phyloP scores from a whole-genome alignment of 1,284 basidiomycete species.

The Phenoliferia sp. region DNA sequence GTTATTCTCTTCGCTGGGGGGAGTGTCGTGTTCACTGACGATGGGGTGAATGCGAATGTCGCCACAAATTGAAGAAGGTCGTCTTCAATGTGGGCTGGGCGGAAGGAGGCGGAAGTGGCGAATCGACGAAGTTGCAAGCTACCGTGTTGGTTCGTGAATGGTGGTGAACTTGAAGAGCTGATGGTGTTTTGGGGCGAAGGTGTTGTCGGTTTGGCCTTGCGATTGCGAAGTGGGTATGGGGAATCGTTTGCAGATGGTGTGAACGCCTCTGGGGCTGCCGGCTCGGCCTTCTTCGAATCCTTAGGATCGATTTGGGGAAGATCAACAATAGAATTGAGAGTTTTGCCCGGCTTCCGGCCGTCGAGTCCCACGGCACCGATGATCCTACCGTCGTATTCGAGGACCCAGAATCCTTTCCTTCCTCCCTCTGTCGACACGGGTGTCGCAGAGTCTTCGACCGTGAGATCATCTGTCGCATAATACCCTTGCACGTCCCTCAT shows the following conservation, averaged over 20 bases:
- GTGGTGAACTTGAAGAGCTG: background rate
- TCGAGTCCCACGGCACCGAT: constrained; percentile 26
- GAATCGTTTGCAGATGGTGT: background rate
- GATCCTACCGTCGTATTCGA: constrained; percentile 30
- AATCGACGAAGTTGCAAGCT: constrained; percentile 29
- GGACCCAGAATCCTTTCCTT: constrained; percentile 28
- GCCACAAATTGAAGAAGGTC: constrained; percentile 24
- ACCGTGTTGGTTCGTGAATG: constrained; percentile 16
- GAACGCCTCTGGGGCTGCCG: background rate
- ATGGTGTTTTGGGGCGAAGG: background rate
- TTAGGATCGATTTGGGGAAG: background rate
- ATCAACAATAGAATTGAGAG: constrained; percentile 26
- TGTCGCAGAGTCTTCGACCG: background rate
- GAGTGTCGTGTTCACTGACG: background rate
- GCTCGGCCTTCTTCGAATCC: constrained; percentile 3
- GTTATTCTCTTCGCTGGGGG: constrained; percentile 14
- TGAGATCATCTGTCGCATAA: constrained; percentile 11
- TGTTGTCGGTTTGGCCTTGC: background rate
- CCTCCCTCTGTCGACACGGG: background rate
- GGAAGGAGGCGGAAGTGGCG: constrained; percentile 27
- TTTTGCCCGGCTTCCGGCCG: constrained; percentile 23
- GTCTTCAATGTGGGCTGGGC: constrained; percentile 28
- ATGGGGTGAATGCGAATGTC: constrained; percentile 11
- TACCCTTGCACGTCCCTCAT: constrained; percentile 21
- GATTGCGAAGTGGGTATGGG: constrained; percentile 2